Base-by-base conservation (phyloP, 345 rosid genomes). In the Aquilaria yunnanensis region DNA sequence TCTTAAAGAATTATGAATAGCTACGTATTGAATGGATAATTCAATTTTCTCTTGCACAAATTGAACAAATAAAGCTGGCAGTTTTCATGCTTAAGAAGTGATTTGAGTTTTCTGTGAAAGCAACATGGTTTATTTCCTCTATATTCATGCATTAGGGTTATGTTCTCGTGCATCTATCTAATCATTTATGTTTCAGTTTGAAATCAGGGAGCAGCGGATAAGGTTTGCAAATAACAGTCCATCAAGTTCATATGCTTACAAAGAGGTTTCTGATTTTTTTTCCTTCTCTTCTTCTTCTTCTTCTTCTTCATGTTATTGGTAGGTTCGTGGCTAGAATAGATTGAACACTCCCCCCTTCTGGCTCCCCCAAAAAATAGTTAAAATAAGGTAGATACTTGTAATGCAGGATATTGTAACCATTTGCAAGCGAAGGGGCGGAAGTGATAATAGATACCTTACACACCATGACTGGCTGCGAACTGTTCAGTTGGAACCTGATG, bases 351-450 rank as follows among this genome's bases (percentile, higher is more conserved):
- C 43, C 43, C 2, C 43, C 5, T 7, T 7, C 43, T 7, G 5
- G 1, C 43, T 1, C 43, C 43, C 43, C 43, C 5, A 37, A 37
- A 37, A 37, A 37, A 37, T 37, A 37, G 43, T 9, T 4, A 9
- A 37, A 37, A 37, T 3, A 37, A 37, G 8, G 43, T 37, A 5
- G 8, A 37, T 37, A 2, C 43, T 23, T 37, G 43, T 37, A 37
- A 37, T 78, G 82, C 82, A 94, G 99, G 96, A 88, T 64, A 72
- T 85, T 37, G 72, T 70, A 46, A 80, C 77, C 66, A 80, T 84
- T 75, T 75, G 80, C 81, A 94, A 84, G 82, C 87, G 97, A 73
- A 85, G 99, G 74, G 99, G 97, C 57, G 99, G 99, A 72, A 86
- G 72, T 60, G 96, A 77, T 59, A 73, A 75, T 67, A 75, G 78